Percentiles rank a stretch among this genome's conserved stretches.
Conservation (phyloP, 148 eudicot species). For the Linanthus parryae region DNA sequence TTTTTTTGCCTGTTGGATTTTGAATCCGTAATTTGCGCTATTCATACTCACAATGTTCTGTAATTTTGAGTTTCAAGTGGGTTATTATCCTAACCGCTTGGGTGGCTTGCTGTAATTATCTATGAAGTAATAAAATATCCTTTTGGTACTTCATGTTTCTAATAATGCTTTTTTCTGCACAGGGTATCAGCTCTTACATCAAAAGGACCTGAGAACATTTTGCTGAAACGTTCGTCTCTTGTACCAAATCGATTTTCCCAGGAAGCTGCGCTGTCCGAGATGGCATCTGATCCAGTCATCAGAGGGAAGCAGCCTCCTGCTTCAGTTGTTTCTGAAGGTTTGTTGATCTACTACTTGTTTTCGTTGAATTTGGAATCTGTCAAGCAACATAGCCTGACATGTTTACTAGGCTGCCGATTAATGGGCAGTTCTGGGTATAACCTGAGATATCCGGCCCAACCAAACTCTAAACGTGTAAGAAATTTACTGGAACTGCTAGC, state of each 20-base stretch:
- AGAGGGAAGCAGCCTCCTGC: constrained; percentile 37
- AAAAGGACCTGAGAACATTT: constrained; percentile 55
- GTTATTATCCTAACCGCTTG: not conserved
- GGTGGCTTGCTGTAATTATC: not conserved
- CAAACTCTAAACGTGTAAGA: too few species aligned
- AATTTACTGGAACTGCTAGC: not conserved
- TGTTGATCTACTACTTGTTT: constrained; percentile 3
- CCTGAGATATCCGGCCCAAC: not conserved
- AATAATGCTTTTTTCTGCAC: constrained; percentile 5
- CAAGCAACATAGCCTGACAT: not conserved
- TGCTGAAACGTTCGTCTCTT: constrained; percentile 66
- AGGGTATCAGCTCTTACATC: constrained; percentile 48
- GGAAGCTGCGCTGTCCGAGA: constrained; percentile 59
- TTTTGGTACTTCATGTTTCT: constrained; percentile 1
- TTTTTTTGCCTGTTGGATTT: not conserved
- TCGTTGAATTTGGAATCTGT: not conserved
- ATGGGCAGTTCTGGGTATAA: not conserved
- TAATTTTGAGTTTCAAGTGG: not conserved
- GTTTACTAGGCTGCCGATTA: not conserved
- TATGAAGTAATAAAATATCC: not conserved
- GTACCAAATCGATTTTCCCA: constrained; percentile 49
- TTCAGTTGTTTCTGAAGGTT: constrained; percentile 56
- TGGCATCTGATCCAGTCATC: constrained; percentile 34
- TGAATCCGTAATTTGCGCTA: not conserved
- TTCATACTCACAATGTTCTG: too few species aligned